Evolutionary conservation across 768 basidiomycete species (phyloP), one percentile per base, ranked within the genome.

Genomic region (Heimioporus sp.): DNA sequence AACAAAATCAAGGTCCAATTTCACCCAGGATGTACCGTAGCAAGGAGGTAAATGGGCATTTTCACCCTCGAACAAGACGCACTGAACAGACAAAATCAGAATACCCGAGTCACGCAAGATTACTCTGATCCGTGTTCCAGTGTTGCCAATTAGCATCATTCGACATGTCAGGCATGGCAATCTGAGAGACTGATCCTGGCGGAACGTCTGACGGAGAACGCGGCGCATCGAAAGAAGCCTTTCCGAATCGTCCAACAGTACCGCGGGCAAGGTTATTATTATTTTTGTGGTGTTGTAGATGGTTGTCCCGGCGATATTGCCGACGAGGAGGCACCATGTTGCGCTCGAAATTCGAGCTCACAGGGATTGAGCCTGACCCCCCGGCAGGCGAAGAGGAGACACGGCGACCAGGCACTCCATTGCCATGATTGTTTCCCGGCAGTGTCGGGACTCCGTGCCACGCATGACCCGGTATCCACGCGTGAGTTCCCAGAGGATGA

Each of bases 221-320:
- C 30, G 42, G 24, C 24, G 39, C 39, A 28, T 65, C 60, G 12
- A 60, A 54, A 24, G 58, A 24, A 28, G 48, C 35, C 24, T 58
- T 66, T 10, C 49, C 30, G 51, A 55, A 58, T 16, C 66, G 64
- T 37, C 64, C 56, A 48, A 46, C 46, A 19, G 53, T 28, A 38
- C 55, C 55, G 28, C 68, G 66, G 39, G 34, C 13, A 39, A 56
- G 52, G 39, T 47, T 67, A 20, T 57, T 62, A 51, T 64, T 68
- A 20, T 57, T 62, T 52, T 64, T 68, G 48, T 68, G 59, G 37
- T 66, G 53, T 15, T 70, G 59, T 16, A 35, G n/a, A 30, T 68
- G 56, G n/a, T 59, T 57, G 24, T 66, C 66, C 45, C 68, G 67
- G 20, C 68, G 66, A 49, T 60, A 64, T 24, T 70, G 68, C 31